Evolutionary conservation across 306 rosid species (phyloP).

Genomic region (Arachis stenosperma): DNA sequence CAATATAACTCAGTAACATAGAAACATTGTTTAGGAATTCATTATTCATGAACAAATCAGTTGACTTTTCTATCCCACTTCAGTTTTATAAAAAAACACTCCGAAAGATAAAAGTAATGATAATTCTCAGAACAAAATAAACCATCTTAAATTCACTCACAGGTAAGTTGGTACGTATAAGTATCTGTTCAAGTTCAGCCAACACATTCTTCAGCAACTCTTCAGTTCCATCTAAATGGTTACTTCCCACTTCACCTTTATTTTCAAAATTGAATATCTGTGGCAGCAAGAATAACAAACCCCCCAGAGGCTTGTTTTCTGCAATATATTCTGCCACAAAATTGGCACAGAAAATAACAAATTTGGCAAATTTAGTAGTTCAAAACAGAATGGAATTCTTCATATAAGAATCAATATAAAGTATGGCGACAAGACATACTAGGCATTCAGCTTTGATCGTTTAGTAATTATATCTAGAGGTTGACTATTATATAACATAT

Average conservation of each 20-base stretch:
- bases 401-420: conserved; percentile 35
- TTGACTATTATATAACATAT: conserved; percentile 2
- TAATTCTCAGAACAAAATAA: conserved; percentile 13
- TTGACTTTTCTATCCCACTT: conserved; percentile 7
- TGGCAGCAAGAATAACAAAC: conserved; percentile 87
- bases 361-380: conserved; percentile 17
- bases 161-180: conserved; percentile 78
- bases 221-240: conserved; percentile 44
- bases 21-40: conserved; percentile 11
- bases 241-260: conserved; percentile 45
- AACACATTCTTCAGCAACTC: conserved; percentile 53
- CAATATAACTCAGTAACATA: conserved; percentile 10
- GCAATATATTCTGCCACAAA: conserved; percentile 77
- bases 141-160: conserved; percentile 60
- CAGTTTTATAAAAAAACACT: conserved; percentile 9
- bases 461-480: conserved; percentile 14
- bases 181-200: conserved; percentile 81
- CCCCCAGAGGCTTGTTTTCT: conserved; percentile 83
- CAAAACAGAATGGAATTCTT: conserved; percentile 24
- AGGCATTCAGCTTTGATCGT: conserved; percentile 14
- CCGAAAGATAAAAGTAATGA: conserved; percentile 24
- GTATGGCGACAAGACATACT: background rate
- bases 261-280: conserved; percentile 59
- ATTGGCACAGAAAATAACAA: conserved; percentile 38
- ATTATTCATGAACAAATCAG: conserved; percentile 19